Base-by-base conservation (phyloP, 2,329 filamentous ascomycete genomes). In the Fragosphaeria purpurea region DNA sequence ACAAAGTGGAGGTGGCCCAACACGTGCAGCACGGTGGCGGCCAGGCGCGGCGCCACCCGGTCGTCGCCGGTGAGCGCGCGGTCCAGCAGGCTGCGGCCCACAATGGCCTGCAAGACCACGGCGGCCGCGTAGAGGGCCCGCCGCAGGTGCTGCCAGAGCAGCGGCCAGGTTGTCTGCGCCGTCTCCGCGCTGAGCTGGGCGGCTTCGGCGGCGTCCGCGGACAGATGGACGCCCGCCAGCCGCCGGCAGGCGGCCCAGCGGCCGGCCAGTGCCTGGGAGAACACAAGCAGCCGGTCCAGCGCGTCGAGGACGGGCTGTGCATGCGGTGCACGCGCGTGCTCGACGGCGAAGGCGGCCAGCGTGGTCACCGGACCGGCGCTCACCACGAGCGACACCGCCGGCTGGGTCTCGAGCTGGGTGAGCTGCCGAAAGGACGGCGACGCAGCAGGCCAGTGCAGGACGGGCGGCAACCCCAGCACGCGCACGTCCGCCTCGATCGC, bases 1-100 rank as follows among this genome's bases (percentile, higher is more conserved):
- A 95, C 80, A 63, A 95, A 95, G 66, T 83, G 88, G 22, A 94
- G 69, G 59, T 87, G 85, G 33, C 88, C 82, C 9, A 95, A 76
- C 10, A 80, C 80, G 54, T 85, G 81, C 12, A 95, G 73, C 1
- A 83, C 79, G 62, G 86, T 86, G 44, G 80, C 71, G 6, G 87
- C 86, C 12, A 93, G 69, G 11, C 72, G 69, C 0, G 86, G 82
- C 1, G 83, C 85, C 9, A 62, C 52, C 22, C 22, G 22, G 7
- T 61, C 57, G 50, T 70, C 63, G 46, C 68, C 69, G 6, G 70
- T 65, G 58, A 80, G 69, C 22, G 59, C 62, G 7, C 67, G 67
- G 52, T 81, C 77, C 3, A 79, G 65, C 31, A 81, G 65, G 52
- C 73, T 71, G 37, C 89, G 77, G 3, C 82, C 82, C 7, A 89